Conservation (phyloP, 352 stramenopile species). For the Blastocystis sp. region DNA sequence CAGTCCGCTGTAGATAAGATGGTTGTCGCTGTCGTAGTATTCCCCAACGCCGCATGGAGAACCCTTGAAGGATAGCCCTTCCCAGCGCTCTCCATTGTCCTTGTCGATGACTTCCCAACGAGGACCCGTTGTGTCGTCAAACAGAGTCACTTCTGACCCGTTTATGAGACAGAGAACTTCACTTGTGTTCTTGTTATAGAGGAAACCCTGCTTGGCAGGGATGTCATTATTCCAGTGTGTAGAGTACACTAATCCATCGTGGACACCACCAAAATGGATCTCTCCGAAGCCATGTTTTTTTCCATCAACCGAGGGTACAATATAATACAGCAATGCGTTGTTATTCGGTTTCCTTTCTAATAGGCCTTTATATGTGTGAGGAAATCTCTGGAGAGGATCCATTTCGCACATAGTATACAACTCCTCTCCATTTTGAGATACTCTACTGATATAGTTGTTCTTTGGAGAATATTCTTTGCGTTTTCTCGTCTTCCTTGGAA, state of each 20-base stretch:
- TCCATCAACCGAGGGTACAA: not conserved
- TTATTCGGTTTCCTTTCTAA: too few relatives aligned
- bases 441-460: too few relatives aligned
- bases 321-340: not conserved
- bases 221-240: not conserved
- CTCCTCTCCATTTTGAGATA: too few relatives aligned
- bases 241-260: not conserved
- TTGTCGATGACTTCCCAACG: not conserved
- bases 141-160: not conserved
- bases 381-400: too few relatives aligned
- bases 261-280: not conserved
- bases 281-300: slow-evolving; percentile 12
- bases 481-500: too few relatives aligned
- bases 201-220: not conserved
- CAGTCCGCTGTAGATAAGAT: not conserved
- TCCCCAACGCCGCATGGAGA: not conserved
- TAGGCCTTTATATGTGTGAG: too few relatives aligned
- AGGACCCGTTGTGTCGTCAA: not conserved
- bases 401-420: too few relatives aligned
- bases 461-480: too few relatives aligned
- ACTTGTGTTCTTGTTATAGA: not conserved
- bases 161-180: not conserved
- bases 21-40: slow-evolving; percentile 18
- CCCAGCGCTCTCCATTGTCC: not conserved
- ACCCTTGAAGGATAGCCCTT: not conserved